Evolutionary conservation across 2,329 filamentous ascomycete species (phyloP).

Genomic region (Leptodontidium sp.): DNA sequence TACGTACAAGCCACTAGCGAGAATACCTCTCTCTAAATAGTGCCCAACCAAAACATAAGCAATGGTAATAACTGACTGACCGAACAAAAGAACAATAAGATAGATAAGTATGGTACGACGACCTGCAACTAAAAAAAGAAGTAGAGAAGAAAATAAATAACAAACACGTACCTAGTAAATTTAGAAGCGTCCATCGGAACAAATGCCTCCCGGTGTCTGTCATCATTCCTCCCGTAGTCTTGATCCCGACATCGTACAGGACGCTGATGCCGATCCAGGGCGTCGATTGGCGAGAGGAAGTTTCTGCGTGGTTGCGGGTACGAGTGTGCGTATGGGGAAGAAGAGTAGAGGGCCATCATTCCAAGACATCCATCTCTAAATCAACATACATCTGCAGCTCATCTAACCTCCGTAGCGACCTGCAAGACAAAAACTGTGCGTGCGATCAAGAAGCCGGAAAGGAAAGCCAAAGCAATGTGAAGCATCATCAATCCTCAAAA

Average conservation of each 20-base stretch:
- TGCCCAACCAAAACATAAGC: too few relatives aligned
- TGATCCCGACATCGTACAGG: neutral
- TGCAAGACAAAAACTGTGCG: too few relatives aligned
- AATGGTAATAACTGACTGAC: too few relatives aligned
- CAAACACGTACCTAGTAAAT: neutral
- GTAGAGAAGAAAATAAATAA: neutral
- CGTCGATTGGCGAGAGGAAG: conserved; percentile 9
- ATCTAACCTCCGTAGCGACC: too few relatives aligned
- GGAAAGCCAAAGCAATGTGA: neutral
- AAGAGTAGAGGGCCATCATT: conserved; percentile 4
- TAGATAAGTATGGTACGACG: too few relatives aligned
- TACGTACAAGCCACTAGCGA: neutral
- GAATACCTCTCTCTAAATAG: too few relatives aligned
- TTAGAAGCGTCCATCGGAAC: neutral
- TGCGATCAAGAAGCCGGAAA: neutral
- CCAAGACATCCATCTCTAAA: neutral
- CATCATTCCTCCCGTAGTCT: neutral
- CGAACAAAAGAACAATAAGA: too few relatives aligned
- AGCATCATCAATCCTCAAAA: neutral
- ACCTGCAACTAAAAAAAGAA: too few relatives aligned
- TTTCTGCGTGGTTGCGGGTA: neutral
- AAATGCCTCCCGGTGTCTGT: neutral
- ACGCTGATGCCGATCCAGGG: neutral
- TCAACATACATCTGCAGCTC: neutral
- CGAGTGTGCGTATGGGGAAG: neutral